These are phyloP conservation scores for Epichloe elymi DNA, from an alignment of 2,329 filamentous ascomycete species.

Conservation along the genomic window DNA sequence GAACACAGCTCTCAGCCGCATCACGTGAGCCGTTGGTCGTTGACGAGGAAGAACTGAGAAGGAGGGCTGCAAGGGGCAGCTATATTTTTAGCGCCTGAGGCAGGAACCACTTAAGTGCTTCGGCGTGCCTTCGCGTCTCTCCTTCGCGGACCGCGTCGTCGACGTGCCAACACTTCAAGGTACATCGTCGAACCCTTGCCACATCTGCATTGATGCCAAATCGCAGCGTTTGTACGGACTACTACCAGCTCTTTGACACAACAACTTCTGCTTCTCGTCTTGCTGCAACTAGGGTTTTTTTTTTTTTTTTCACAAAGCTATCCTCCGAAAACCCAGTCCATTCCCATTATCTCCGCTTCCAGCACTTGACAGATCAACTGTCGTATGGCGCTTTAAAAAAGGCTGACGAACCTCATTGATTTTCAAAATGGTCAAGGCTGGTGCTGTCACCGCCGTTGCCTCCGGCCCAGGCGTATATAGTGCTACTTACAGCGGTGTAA, in stretches of 20 bases:
- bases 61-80: not conserved
- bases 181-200: slow-evolving; percentile 13
- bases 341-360: not conserved
- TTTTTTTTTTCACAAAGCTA: not conserved
- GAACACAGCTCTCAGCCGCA: too few species aligned
- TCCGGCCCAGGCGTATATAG: slow-evolving; percentile 45
- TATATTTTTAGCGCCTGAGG: slow-evolving; percentile 17
- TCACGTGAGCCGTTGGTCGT: slow-evolving; percentile 17
- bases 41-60: not conserved
- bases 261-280: not conserved
- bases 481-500: slow-evolving; percentile 56
- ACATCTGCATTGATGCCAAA: slow-evolving; percentile 3
- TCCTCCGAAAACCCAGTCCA: too few species aligned
- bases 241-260: not conserved
- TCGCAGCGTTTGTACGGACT: not conserved
- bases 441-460: slow-evolving; percentile 14
- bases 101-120: slow-evolving; percentile 23
- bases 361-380: not conserved
- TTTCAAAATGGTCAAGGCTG: slow-evolving; percentile 34
- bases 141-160: slow-evolving; percentile 20
- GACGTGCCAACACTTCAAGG: slow-evolving; percentile 20
- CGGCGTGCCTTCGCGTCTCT: slow-evolving; percentile 26
- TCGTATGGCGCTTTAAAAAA: not conserved
- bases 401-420: slow-evolving; percentile 5
- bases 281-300: not conserved